Conservation (phyloP, 108 stramenopile species). For the Skeletonema menzelii region DNA sequence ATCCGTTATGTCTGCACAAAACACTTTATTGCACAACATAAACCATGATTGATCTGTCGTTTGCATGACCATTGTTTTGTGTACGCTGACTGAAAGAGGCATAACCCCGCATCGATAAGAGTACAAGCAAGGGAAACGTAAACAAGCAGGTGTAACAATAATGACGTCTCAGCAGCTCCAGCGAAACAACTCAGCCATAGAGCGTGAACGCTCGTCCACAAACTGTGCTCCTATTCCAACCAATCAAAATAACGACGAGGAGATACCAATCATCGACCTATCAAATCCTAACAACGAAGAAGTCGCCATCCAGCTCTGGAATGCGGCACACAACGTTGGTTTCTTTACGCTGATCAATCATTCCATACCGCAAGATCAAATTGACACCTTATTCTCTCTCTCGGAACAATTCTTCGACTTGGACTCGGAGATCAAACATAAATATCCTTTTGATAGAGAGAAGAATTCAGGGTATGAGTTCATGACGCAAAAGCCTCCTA, state of each 20-base stretch:
- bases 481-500: slow-evolving; percentile 41
- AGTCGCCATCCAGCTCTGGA: slow-evolving; percentile 42
- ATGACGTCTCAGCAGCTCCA: background rate
- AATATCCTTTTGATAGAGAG: slow-evolving; percentile 34
- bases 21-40: too few relatives aligned
- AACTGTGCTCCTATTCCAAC: too few relatives aligned
- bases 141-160: too few relatives aligned
- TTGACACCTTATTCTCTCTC: slow-evolving; percentile 35
- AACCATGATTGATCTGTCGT: too few relatives aligned
- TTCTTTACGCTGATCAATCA: slow-evolving; percentile 53
- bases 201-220: too few relatives aligned
- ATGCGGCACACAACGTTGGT: slow-evolving; percentile 47
- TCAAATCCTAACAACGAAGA: slow-evolving; percentile 23
- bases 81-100: too few relatives aligned
- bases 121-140: too few relatives aligned
- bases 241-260: too few relatives aligned
- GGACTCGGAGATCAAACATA: slow-evolving; percentile 23
- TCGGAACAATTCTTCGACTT: slow-evolving; percentile 42
- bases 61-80: too few relatives aligned
- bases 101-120: too few relatives aligned
- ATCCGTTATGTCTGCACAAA: too few relatives aligned
- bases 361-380: slow-evolving; percentile 36
- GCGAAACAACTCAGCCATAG: too few relatives aligned
- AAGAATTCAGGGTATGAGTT: slow-evolving; percentile 54
- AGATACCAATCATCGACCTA: slow-evolving; percentile 44